Base-by-base conservation (phyloP, 2,329 filamentous ascomycete genomes). In the Calonectria montana region DNA sequence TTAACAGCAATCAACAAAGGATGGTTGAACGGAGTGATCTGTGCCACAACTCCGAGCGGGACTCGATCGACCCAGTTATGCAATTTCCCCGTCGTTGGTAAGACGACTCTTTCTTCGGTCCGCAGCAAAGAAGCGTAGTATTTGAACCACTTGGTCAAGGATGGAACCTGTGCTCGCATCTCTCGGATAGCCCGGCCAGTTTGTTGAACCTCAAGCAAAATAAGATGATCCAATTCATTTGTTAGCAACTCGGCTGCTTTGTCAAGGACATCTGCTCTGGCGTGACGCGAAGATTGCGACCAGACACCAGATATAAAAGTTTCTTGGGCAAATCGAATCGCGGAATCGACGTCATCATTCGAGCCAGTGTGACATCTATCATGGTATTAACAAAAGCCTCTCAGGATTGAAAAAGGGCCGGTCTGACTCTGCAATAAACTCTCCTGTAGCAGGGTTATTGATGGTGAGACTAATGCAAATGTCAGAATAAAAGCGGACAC, bases 71-170 rank as follows among this genome's bases (percentile, higher is more conserved):
- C 76, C 82, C 87, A 90, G 80, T 90, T 91, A 80, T 90, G 87
- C 75, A 91, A 84, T 79, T 89, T 88, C 0, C 91, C 91, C 29
- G 83, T 84, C 3, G 92, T 94, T 0, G 93, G 92, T 1, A 94
- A 86, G 0, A 94, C 89, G 2, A 90, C 83, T 2, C 91, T 88
- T 81, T 94, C 91, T 77, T 93, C 91, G 1, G 90, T 91, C n/a
- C 92, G 89, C 37, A 93, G 86, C 1, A 94, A 79, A 0, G 91
- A 87, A 2, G 92, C 91, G 77, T 92, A 94, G 83, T 94, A 94
- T 71, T 89, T 90, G 82, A 94, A 91, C 92, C 92, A 94, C 50
- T 90, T 89, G 1, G 91, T 87, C 0, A 94, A 85, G 0, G 89
- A 90, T 0, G 90, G 89, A 6, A 93, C 89, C 79, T 94, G 93